Evolutionary conservation across 108 stramenopile genomes (phyloP).

Genomic region (Discostella pseudostelligera): DNA sequence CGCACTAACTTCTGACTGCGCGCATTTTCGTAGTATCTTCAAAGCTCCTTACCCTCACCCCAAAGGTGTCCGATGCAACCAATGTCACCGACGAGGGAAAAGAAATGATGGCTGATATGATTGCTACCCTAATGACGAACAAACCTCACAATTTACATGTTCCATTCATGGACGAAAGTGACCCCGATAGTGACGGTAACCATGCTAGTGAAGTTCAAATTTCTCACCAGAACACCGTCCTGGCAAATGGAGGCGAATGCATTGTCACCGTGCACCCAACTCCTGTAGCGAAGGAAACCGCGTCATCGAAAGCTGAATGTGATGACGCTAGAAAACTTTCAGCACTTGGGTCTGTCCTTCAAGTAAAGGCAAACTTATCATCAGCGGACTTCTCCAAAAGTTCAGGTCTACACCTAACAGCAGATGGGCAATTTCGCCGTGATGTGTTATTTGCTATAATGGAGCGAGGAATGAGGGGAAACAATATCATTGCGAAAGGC

Average conservation of each 20-base stretch:
- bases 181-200: not conserved
- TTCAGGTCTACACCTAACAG: conserved; percentile 33
- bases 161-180: conserved; percentile 10
- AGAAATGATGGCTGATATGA: conserved; percentile 53
- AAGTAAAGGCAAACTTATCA: conserved; percentile 7
- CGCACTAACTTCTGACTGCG: too few relatives aligned
- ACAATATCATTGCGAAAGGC: conserved; percentile 73
- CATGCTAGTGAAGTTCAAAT: not conserved
- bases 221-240: not conserved
- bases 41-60: conserved; percentile 35
- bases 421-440: conserved; percentile 66
- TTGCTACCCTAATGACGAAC: conserved; percentile 39
- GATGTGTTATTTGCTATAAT: conserved; percentile 86
- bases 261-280: conserved; percentile 8
- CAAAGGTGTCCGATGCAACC: conserved; percentile 26
- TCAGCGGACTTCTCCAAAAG: conserved; percentile 30
- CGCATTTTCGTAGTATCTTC: conserved; percentile 14
- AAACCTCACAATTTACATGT: conserved; percentile 17
- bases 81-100: conserved; percentile 40
- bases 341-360: conserved; percentile 44
- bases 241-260: not conserved
- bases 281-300: conserved; percentile 7
- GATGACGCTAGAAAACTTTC: conserved; percentile 45
- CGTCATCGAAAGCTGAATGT: conserved; percentile 10
- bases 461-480: conserved; percentile 76